Conservation (phyloP, 225 moss, liverwort and hornwort genomes). For the Thuidium tamariscinum region DNA sequence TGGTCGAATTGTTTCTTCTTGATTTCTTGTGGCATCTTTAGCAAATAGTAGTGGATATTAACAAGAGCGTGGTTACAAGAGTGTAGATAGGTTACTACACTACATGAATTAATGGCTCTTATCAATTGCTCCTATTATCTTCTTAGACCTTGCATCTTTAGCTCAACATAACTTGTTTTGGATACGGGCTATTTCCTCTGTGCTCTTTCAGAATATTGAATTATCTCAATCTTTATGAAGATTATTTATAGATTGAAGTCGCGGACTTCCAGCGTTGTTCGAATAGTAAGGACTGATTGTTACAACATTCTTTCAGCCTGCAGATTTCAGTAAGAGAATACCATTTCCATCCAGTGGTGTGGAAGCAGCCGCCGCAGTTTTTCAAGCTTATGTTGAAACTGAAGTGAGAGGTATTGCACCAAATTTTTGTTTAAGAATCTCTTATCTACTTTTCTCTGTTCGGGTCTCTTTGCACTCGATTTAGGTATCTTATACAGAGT, state of each 20-base stretch:
- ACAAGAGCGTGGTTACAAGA: background rate
- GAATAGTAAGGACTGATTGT: background rate
- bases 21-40: background rate
- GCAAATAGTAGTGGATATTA: background rate
- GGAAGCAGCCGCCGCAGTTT: conserved; percentile 95
- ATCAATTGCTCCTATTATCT: background rate
- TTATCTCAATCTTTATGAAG: background rate
- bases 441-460: background rate
- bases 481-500: background rate
- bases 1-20: background rate
- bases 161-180: background rate
- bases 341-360: conserved; percentile 90
- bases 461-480: background rate
- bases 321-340: conserved; percentile 96
- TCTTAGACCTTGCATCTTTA: background rate
- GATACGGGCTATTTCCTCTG: background rate
- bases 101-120: background rate
- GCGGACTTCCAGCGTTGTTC: background rate
- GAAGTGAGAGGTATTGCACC: conserved; percentile 69
- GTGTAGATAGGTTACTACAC: background rate
- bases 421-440: background rate
- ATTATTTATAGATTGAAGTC: background rate
- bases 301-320: conserved; percentile 52
- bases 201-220: background rate
- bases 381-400: conserved; percentile 77